Conservation (phyloP, 2,329 filamentous ascomycete species). For the Dothiorella sarmentorum region DNA sequence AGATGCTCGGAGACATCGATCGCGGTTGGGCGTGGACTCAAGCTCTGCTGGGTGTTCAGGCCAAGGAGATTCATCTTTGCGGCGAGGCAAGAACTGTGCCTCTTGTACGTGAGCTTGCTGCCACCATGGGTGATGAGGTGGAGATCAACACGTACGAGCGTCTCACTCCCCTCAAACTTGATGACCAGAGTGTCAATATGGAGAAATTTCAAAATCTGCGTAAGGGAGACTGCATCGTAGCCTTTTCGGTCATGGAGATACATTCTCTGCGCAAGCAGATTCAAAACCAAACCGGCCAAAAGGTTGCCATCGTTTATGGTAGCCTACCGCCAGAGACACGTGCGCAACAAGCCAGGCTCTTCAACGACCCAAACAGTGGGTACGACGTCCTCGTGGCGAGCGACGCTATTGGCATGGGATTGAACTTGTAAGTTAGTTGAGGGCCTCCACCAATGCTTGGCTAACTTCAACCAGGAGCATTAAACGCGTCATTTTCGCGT, state of each 20-base stretch:
- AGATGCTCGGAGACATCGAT: conserved; percentile 81
- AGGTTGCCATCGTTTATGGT: conserved; percentile 91
- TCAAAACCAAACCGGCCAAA: conserved; percentile 69
- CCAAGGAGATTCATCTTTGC: conserved; percentile 87
- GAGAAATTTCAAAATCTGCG: conserved; percentile 63
- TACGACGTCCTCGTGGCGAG: conserved; percentile 94
- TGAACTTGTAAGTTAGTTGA: conserved; percentile 68
- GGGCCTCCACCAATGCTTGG: conserved; percentile 18
- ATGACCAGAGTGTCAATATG: conserved; percentile 61
- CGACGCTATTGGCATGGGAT: conserved; percentile 94
- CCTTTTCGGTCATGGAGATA: conserved; percentile 78
- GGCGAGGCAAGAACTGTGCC: conserved; percentile 82
- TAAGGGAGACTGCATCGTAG: conserved; percentile 88
- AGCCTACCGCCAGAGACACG: conserved; percentile 87
- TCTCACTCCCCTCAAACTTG: conserved; percentile 71
- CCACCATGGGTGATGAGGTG: conserved; percentile 75
- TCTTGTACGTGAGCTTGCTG: conserved; percentile 73
- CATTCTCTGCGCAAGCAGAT: conserved; percentile 77
- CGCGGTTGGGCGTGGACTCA: conserved; percentile 95
- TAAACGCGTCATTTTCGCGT: conserved; percentile 85
- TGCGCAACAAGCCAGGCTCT: conserved; percentile 83
- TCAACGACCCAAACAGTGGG: conserved; percentile 93
- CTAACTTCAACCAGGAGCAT: conserved; percentile 55
- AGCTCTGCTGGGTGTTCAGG: conserved; percentile 80
- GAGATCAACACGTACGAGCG: conserved; percentile 80